Evolutionary conservation across 805 yeast genomes (phyloP), one percentile per base, ranked within the genome.

Genomic region (Zygosaccharomyces lentus): DNA sequence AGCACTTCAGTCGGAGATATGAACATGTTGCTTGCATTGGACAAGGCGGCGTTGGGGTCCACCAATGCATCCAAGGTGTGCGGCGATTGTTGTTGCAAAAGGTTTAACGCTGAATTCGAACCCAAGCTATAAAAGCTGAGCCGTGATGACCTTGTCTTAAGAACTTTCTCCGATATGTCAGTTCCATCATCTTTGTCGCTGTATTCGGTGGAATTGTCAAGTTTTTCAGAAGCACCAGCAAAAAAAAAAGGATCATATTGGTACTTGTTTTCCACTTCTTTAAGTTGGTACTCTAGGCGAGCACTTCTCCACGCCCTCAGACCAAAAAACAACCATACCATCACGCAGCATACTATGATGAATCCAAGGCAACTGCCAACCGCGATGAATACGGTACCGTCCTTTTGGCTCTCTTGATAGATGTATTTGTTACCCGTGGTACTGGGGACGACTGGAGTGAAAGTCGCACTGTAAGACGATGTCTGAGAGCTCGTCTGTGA

Each of bases 351-450:
- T 2, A 64, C 17, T 13, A 77, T 60, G 2, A 82, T 62, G 26
- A 78, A 76, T 0, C 82, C 87, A 12, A 86, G 71, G 30, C 80
- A 74, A 21, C 81, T 72, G 2, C 93, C 96, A 48, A 85, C 81
- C 0, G 84, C 84, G 37, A 87, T 84, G 66, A 85, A 87, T 3
- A 85, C 87, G 1, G 91, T 81, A 2, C 93, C 95, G 40, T 75
- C 73, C 1, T 84, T 82, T 35, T 75, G 70, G 6, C 57, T 61
- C 12, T 77, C 64, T 27, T 70, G 62, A 23, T 70, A 58, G 16
- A 85, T 70, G 55, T 72, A 78, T 15, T 91, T 89, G 63, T 84
- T 85, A 5, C 53, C 50, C 9, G 47, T 48, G 5, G 60, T 47
- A 17, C 50, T 41, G 10, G 65, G 55, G 27, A 63, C 58, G 7